phyloP scores from a whole-genome alignment of 257 asterid genomes.

The Solanum habrochaites region DNA sequence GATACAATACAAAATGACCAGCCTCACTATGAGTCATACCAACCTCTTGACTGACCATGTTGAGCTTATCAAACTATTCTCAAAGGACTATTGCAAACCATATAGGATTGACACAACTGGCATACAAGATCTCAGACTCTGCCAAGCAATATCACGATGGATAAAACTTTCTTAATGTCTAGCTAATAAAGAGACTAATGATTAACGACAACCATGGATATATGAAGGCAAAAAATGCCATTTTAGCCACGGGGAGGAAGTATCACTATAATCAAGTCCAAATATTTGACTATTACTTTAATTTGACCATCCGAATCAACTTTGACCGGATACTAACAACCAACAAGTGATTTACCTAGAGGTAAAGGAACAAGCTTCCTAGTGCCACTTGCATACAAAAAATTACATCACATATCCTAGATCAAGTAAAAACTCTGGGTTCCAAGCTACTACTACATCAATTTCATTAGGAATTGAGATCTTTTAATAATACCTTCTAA shows the following conservation, averaged over 20 bases:
- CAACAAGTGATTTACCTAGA: neutral
- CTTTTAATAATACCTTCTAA: too few relatives aligned
- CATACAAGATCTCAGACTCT: neutral
- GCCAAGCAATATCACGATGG: neutral
- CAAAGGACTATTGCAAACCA: neutral
- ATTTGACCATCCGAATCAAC: neutral
- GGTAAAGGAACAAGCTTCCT: neutral
- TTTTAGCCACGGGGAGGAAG: neutral
- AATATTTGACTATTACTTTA: neutral
- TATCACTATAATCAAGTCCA: neutral
- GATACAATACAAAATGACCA: neutral
- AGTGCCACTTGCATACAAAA: neutral
- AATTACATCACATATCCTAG: neutral
- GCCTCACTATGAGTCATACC: neutral
- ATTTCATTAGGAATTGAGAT: too few relatives aligned
- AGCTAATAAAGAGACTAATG: neutral
- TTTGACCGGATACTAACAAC: neutral
- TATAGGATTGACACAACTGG: neutral
- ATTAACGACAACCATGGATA: neutral
- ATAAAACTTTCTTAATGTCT: neutral
- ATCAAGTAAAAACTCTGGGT: too few relatives aligned
- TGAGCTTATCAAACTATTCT: neutral
- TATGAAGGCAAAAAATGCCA: neutral
- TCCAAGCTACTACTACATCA: too few relatives aligned
- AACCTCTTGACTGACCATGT: neutral